These are phyloP conservation scores for Suillus americanus DNA, from an alignment of 768 basidiomycete genomes.

Conservation along the genomic window DNA sequence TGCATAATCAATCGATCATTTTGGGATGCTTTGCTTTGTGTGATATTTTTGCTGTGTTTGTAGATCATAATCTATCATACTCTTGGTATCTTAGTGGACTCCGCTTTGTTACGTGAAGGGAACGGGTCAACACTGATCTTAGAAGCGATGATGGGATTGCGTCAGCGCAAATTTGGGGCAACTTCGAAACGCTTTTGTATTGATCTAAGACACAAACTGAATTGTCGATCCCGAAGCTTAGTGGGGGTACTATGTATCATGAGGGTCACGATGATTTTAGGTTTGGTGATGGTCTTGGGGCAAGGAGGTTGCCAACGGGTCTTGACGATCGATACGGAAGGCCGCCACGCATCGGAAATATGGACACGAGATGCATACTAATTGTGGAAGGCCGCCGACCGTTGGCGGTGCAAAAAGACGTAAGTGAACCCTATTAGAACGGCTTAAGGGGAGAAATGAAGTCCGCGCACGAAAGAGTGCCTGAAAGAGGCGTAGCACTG, in stretches of 20 bases:
- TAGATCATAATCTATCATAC: conserved; percentile 2
- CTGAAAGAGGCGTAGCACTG: conserved; percentile 23
- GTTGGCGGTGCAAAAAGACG: conserved; percentile 25
- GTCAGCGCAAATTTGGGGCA: neutral
- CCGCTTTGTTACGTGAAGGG: conserved; percentile 8
- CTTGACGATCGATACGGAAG: neutral
- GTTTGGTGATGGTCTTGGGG: neutral
- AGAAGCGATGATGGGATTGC: conserved; percentile 7
- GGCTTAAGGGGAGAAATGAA: conserved; percentile 17
- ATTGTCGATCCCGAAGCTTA: neutral
- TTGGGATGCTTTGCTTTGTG: conserved; percentile 8
- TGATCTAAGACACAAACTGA: neutral
- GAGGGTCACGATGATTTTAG: neutral
- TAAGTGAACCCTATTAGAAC: conserved; percentile 19
- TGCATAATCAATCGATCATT: neutral
- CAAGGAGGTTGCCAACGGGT: neutral
- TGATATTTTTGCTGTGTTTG: neutral
- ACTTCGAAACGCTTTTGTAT: neutral
- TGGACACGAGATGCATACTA: neutral
- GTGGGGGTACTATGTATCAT: neutral
- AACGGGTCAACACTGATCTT: conserved; percentile 1
- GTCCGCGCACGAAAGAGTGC: conserved; percentile 24
- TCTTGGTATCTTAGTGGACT: conserved; percentile 4
- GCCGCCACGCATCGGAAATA: neutral
- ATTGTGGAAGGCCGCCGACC: neutral